These are phyloP conservation scores for Agrocybe chaxingu DNA, from an alignment of 768 basidiomycete species.

Conservation along the genomic window DNA sequence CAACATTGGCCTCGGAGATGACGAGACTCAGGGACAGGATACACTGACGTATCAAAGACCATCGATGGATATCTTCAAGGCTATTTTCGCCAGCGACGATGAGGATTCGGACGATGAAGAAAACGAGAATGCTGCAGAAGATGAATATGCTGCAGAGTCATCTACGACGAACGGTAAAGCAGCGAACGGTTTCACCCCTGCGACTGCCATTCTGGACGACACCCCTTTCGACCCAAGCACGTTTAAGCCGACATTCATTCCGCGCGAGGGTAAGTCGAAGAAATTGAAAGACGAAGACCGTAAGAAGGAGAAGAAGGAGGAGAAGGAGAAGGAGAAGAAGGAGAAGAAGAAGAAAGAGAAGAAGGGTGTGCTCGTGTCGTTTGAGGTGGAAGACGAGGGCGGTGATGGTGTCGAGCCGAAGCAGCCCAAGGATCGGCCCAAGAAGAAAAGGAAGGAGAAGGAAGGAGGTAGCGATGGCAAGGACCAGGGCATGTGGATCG, in stretches of 20 bases:
- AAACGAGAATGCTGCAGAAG: conserved; percentile 25
- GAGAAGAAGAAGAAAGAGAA: conserved; percentile 49
- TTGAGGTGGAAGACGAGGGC: conserved; percentile 70
- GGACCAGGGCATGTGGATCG: conserved; percentile 66
- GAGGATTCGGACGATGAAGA: conserved; percentile 79
- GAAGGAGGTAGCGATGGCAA: conserved; percentile 28
- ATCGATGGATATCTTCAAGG: conserved; percentile 91
- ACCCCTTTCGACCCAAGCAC: conserved; percentile 53
- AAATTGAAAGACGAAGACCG: conserved; percentile 33
- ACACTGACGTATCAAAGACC: conserved; percentile 88
- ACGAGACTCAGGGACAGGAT: conserved; percentile 85
- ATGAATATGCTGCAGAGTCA: conserved; percentile 18
- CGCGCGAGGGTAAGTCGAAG: conserved; percentile 50
- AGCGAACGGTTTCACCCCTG: conserved; percentile 13
- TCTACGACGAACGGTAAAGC: conserved; percentile 13
- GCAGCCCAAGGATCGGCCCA: conserved; percentile 36
- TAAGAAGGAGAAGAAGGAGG: conserved; percentile 16
- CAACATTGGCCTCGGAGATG: conserved; percentile 89
- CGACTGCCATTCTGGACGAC: conserved; percentile 18
- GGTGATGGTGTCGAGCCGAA: conserved; percentile 31
- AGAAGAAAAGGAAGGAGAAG: conserved; percentile 45
- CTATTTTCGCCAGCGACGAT: conserved; percentile 95
- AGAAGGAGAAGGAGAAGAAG: conserved; percentile 47
- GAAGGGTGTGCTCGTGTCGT: conserved; percentile 60
- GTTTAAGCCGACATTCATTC: conserved; percentile 88